Evolutionary conservation across 2,329 filamentous ascomycete species (phyloP), one percentile per base, ranked within the genome.

Genomic region (Mycosphaerella sp.): DNA sequence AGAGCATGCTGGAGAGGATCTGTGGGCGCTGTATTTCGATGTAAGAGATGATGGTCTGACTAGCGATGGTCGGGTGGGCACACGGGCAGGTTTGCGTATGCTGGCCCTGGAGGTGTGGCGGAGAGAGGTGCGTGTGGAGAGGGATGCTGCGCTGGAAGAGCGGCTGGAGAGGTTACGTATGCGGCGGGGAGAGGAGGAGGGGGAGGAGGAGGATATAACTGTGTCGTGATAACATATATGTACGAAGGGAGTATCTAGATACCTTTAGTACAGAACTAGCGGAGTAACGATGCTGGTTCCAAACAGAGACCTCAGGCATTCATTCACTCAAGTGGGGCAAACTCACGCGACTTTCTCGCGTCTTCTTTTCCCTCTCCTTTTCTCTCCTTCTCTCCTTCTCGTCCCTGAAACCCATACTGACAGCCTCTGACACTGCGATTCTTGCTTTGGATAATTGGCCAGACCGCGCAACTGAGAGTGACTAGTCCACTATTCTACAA

Each of bases 11-110:
- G 62, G 58, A 4, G 53, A 59, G 27, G 52, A 52, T n/a, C 40
- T 64, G 35, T 82, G 79, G 79, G 75, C 75, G 16, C 59, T 82
- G 30, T 79, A 75, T 55, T 75, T 71, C 49, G 74, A 76, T 59
- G 59, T 64, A 17, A 64, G 74, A 17, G 72, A 75, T 54, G 71
- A 76, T 56, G 71, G 70, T 1, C 52, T 76, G 43, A 64, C 66
- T 59, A 52, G 59, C 8, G 49, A 60, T 7, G 58, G 53, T 2
- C 56, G 57, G 28, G 53, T 61, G 6, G 63, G 64, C 5, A 59
- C 50, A 1, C 42, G 59, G 30, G 56, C 49, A n/a, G n/a, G n/a
- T n/a, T 61, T 62, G 48, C 55, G 60, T 25, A 66, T 64, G 62
- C 48, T 68, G n/a, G 58, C 64, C 37, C 51, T 67, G 14, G 62